phyloP scores from a whole-genome alignment of 1,284 basidiomycete species.

The Ustilago crameri region DNA sequence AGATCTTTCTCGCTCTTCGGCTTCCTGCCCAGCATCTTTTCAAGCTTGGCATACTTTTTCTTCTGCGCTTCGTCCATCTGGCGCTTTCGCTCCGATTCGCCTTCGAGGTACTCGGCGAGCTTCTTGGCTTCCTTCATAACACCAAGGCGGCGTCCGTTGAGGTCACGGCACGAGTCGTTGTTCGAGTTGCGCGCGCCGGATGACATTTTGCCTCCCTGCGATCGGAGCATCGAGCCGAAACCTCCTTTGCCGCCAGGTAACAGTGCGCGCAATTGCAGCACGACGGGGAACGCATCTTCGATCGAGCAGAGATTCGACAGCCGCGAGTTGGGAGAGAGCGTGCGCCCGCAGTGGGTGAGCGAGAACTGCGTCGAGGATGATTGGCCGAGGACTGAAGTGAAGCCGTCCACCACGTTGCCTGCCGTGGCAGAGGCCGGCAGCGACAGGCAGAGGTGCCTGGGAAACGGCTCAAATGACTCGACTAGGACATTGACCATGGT shows the following conservation, averaged over 20 bases:
- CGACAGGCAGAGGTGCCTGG: slow-evolving; percentile 38
- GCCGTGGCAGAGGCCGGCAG: slow-evolving; percentile 38
- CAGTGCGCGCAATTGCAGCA: slow-evolving; percentile 47
- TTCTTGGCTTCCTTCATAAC: slow-evolving; percentile 97
- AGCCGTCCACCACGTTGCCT: slow-evolving; percentile 31
- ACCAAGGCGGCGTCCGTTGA: slow-evolving; percentile 87
- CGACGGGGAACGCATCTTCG: slow-evolving; percentile 19
- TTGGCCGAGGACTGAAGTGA: slow-evolving; percentile 14
- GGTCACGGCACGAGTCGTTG: slow-evolving; percentile 92
- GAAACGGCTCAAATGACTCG: slow-evolving; percentile 45
- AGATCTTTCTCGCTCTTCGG: slow-evolving; percentile 64
- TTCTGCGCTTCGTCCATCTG: slow-evolving; percentile 75
- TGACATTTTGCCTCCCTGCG: slow-evolving; percentile 96
- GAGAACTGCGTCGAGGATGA: slow-evolving; percentile 17
- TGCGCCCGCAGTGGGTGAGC: slow-evolving; percentile 22
- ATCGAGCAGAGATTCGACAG: slow-evolving; percentile 4
- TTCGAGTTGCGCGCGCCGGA: slow-evolving; percentile 74
- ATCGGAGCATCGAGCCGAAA: slow-evolving; percentile 94
- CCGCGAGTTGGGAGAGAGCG: slow-evolving; percentile 2
- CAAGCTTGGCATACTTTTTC: slow-evolving; percentile 84
- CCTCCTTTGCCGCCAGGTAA: slow-evolving; percentile 91
- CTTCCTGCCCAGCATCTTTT: slow-evolving; percentile 69
- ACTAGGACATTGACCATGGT: slow-evolving; percentile 37
- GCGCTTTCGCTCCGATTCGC: slow-evolving; percentile 82
- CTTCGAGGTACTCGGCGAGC: slow-evolving; percentile 87